Evolutionary conservation across 78 protist genomes (phyloP), one percentile per base, ranked within the genome.

Genomic region (Dictyostelium purpureum): DNA sequence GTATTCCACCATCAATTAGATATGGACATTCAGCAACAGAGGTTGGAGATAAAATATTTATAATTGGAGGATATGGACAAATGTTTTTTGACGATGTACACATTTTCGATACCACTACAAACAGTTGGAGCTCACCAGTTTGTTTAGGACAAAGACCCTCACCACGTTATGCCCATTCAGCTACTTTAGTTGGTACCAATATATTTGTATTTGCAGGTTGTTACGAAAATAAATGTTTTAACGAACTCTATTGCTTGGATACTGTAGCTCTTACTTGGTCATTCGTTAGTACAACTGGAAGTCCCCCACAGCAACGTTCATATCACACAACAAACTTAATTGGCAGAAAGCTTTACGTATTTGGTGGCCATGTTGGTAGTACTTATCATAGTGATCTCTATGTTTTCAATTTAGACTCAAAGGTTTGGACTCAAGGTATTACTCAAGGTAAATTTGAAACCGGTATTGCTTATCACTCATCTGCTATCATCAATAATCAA

Each of bases 11-110:
- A 49, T 66, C 47, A 0, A 40, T 16, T 54, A 42, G 92, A 59
- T 85, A 73, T 73, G 92, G 66, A 11, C 92, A 85, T 21, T 59
- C 82, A 24, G 77, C 82, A 9, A 85, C 92, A 12, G 92, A 85
- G 6, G 79, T 85, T 47, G 71, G 71, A 12, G 70, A 85, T 47
- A 52, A 74, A 28, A 37, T 73, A 14, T 43, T 70, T 19, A 85
- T 85, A 12, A 47, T 70, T 73, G 80, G 92, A 31, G 92, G 92
- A 45, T 70, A 61, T n/a, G 76, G 83, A 10, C 19, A 42, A 7
- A 52, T 37, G 47, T 52, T 35, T n/a, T 85, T 59, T 35, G 82
- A 85, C 21, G 92, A 85, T 59, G 82, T 85, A 18, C 19, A 35
- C 12, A 45, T 73, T 40, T 85, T 56, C 37, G 92, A 85, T 43